These are phyloP conservation scores for Coemansia asiatica DNA, from an alignment of 192 early-diverging fungal species.

Conservation along the genomic window DNA sequence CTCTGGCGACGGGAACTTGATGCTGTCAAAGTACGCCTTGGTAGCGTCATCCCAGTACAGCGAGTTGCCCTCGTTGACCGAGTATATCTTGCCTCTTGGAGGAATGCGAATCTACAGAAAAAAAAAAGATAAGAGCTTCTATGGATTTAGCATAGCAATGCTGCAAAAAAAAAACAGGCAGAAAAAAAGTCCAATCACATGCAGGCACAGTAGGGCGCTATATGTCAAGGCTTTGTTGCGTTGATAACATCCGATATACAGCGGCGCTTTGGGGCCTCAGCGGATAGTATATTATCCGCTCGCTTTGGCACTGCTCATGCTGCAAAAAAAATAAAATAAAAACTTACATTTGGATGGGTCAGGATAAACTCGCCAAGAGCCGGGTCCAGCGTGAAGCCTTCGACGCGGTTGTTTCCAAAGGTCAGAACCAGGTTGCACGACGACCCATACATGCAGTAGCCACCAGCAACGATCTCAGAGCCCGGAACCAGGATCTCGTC, in stretches of 20 bases:
- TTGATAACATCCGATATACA: too few relatives aligned
- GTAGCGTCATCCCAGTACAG: conserved; percentile 86
- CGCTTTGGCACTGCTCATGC: too few relatives aligned
- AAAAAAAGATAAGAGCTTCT: conserved; percentile 1
- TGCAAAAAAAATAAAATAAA: too few relatives aligned
- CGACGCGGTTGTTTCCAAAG: conserved; percentile 74
- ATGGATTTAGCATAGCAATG: background rate
- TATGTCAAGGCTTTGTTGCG: too few relatives aligned
- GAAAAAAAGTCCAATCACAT: conserved; percentile 8
- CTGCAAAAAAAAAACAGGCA: conserved; percentile 7
- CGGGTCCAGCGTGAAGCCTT: conserved; percentile 96
- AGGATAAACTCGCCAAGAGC: conserved; percentile 97
- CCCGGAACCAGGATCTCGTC: conserved; percentile 88
- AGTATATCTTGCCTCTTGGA: conserved; percentile 91
- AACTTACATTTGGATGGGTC: conserved; percentile 77
- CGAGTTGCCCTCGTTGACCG: conserved; percentile 96
- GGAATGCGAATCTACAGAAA: conserved; percentile 65
- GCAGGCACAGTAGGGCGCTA: background rate
- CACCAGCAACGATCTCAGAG: conserved; percentile 86
- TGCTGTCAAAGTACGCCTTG: conserved; percentile 81
- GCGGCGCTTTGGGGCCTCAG: background rate
- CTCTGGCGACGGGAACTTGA: conserved; percentile 80
- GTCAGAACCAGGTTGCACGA: conserved; percentile 80
- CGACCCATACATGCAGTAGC: conserved; percentile 98
- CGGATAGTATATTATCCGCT: background rate